phyloP scores from a whole-genome alignment of 352 stramenopile species.

The Phytophthora colocasiae region DNA sequence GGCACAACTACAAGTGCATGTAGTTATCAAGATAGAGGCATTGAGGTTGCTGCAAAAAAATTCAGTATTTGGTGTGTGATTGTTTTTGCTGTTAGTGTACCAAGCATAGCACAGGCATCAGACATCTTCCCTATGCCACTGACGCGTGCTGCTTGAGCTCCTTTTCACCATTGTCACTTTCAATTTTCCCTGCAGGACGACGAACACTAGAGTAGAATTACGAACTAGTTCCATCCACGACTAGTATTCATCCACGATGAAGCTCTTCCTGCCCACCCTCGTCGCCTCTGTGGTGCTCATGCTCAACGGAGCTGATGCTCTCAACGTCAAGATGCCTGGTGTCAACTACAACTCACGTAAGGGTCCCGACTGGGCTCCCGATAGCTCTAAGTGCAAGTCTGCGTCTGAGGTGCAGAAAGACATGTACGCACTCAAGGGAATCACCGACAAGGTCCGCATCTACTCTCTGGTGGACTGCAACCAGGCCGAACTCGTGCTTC shows the following conservation, averaged over 20 bases:
- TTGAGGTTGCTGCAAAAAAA: neutral
- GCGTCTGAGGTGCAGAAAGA: conserved; percentile 53
- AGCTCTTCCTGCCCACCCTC: conserved; percentile 40
- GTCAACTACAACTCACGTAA: conserved; percentile 85
- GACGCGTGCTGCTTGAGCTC: neutral
- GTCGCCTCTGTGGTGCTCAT: conserved; percentile 27
- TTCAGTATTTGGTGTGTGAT: neutral
- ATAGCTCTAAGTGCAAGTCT: conserved; percentile 56
- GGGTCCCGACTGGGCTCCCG: conserved; percentile 52
- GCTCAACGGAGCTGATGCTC: conserved; percentile 25
- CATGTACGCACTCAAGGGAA: conserved; percentile 54
- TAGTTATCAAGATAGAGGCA: neutral
- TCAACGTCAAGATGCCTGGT: conserved; percentile 69
- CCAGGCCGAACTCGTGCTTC: conserved; percentile 53
- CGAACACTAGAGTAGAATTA: neutral
- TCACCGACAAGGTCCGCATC: conserved; percentile 69
- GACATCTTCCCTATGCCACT: neutral
- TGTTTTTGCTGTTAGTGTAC: neutral
- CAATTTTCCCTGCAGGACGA: neutral
- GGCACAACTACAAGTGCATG: neutral
- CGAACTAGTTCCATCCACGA: neutral
- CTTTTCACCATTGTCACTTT: neutral
- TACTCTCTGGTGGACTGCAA: conserved; percentile 71
- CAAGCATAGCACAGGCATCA: neutral
- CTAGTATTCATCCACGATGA: conserved; percentile 26